A percentile compares a stretch with the other conserved stretches of the same genome.
Conservation (phyloP, 768 basidiomycete species). For the Mycena maculata region DNA sequence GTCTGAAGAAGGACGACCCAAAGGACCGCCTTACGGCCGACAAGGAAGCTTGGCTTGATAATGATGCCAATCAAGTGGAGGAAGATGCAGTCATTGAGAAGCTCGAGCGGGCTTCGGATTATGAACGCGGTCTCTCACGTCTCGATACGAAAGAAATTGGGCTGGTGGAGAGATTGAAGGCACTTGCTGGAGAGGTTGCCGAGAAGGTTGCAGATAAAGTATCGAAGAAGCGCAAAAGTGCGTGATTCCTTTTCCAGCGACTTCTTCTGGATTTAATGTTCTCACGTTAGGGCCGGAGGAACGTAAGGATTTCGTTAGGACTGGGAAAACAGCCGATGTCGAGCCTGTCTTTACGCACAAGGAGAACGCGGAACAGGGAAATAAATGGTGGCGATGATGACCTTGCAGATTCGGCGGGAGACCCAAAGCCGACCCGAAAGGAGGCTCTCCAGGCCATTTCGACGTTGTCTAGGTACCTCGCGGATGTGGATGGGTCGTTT, state of each 20-base stretch:
- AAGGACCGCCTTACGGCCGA: no score
- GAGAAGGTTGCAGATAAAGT: neutral
- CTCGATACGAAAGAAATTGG: neutral
- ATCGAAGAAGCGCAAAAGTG: slow-evolving; percentile 1
- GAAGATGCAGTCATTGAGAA: neutral
- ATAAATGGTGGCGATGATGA: slow-evolving; percentile 7
- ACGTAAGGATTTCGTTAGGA: no score
- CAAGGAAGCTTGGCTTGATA: neutral
- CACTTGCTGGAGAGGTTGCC: neutral
- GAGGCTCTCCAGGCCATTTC: neutral
- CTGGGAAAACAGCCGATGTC: no score
- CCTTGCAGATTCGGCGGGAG: neutral
- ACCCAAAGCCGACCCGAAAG: neutral
- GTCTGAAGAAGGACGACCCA: slow-evolving; percentile 25
- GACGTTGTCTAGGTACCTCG: neutral
- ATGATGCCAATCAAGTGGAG: neutral
- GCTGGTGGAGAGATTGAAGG: neutral
- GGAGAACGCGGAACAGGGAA: neutral
- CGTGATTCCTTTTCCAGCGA: neutral
- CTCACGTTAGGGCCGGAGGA: neutral
- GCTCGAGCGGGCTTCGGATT: neutral
- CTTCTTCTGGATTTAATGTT: neutral
- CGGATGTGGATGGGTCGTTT: neutral
- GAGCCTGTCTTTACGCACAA: no score
- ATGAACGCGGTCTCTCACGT: neutral